Evolutionary conservation across 352 stramenopile genomes (phyloP), one percentile per base, ranked within the genome.

Genomic region (Globisporangium recalcitrans): DNA sequence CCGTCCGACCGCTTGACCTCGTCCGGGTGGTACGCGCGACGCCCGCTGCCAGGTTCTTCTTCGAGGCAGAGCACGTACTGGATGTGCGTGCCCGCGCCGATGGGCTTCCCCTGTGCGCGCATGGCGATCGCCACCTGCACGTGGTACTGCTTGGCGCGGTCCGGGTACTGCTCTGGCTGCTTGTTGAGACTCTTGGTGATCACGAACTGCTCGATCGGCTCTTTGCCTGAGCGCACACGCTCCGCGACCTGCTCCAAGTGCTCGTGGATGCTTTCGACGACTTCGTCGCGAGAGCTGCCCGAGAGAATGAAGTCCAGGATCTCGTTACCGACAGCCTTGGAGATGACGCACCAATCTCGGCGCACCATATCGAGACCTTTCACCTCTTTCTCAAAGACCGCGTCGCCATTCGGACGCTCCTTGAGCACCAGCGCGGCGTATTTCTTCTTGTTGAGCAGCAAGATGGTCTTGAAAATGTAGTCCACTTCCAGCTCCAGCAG

Each of bases 391-490:
- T 97, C 85, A 58, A 95, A 97, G n/a, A 64, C 64, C 9, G 75
- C 70, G 32, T 89, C 76, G 26, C 67, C 62, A n/a, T 82, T 75
- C 10, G 69, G 65, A 16, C 66, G 69, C 64, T 98, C 88, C 21
- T 98, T 91, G 8, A 98, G 81, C 11, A 97, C 95, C 2, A 99
- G 73, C 27, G 98, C 97, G 1, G 97, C 97, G 73, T 99, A 99
- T 75, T 99, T 99, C 75, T 99, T 99, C 80, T 99, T 99, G 79
- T 99, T 99, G 29, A 99, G 87, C 48, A 99, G 83, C 47, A 99
- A 78, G 82, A 99, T 99, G 7, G 85, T 93, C 72, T 98, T 98
- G 76, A 99, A 99, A 53, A 99, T 97, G 71, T 98, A 98, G 76
- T 99, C 98, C 29, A 99, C 92, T 74, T 99, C 97, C 26, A 99